phyloP scores from a whole-genome alignment of 257 asterid species.

The Solanum tarapatanum region DNA sequence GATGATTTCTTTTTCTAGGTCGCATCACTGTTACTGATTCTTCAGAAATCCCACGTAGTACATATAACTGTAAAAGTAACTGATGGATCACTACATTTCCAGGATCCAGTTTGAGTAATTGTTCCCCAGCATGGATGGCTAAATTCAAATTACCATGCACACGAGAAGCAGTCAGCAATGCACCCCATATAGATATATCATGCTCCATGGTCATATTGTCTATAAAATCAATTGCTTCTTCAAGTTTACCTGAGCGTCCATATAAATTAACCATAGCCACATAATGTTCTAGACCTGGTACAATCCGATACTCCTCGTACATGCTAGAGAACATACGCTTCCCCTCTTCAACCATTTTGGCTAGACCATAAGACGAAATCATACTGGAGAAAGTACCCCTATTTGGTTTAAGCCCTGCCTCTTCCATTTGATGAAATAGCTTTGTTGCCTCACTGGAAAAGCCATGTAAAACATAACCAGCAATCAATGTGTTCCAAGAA shows the following conservation, averaged over 20 bases:
- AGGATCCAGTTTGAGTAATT: constrained; percentile 56
- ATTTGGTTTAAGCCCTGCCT: constrained; percentile 33
- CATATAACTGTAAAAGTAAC: constrained; percentile 36
- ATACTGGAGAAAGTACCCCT: constrained; percentile 60
- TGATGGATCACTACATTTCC: constrained; percentile 26
- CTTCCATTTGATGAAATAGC: constrained; percentile 52
- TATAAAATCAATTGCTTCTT: constrained; percentile 52
- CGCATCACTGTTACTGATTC: constrained; percentile 20
- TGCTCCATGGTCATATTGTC: constrained; percentile 31
- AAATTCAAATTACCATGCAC: constrained; percentile 42
- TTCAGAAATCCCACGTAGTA: constrained; percentile 27
- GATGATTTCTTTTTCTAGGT: constrained; percentile 23
- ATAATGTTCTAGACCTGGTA: constrained; percentile 53
- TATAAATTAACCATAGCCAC: constrained; percentile 55
- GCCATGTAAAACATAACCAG: constrained; percentile 57
- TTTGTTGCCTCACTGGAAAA: constrained; percentile 30
- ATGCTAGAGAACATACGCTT: constrained; percentile 26
- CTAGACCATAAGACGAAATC: constrained; percentile 58
- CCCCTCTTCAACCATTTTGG: constrained; percentile 54
- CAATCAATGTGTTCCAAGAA: constrained; percentile 70
- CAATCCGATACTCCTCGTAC: constrained; percentile 33
- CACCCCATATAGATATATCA: constrained; percentile 45
- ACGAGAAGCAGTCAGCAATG: constrained; percentile 57
- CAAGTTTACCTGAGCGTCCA: constrained; percentile 69
- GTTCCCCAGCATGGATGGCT: constrained; percentile 60